Percentiles rank a stretch among this genome's conserved stretches.
These are phyloP conservation scores for Jasminum sambac DNA, from an alignment of 257 asterid species.

Conservation along the genomic window DNA sequence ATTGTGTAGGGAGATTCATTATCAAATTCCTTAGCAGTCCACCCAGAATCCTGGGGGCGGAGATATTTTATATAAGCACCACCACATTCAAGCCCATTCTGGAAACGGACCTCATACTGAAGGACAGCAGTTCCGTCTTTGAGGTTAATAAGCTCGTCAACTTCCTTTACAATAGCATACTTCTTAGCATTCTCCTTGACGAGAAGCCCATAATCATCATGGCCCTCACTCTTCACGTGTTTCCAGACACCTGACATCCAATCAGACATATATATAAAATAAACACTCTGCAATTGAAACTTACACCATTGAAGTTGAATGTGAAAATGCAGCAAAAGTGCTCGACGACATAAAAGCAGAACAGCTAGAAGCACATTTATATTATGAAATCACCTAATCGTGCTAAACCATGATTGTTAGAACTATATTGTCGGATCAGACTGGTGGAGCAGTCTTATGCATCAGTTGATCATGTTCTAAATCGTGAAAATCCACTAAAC, in stretches of 20 bases:
- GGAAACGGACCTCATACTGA: constrained; percentile 92
- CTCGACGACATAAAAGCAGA: neutral
- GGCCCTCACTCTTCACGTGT: constrained; percentile 85
- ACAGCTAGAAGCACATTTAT: neutral
- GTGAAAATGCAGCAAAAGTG: neutral
- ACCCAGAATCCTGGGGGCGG: constrained; percentile 87
- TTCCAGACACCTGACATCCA: constrained; percentile 79
- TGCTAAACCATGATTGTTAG: neutral
- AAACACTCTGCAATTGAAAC: neutral
- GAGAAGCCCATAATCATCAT: constrained; percentile 91
- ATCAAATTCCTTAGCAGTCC: constrained; percentile 79
- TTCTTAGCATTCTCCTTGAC: constrained; percentile 83
- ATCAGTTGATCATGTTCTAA: too few species aligned
- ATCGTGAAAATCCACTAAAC: too few species aligned
- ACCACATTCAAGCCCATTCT: constrained; percentile 93
- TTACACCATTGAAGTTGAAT: neutral
- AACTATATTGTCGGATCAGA: too few species aligned
- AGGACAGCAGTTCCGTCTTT: constrained; percentile 77
- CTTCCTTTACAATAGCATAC: constrained; percentile 80
- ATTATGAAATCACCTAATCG: neutral
- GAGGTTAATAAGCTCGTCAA: constrained; percentile 57
- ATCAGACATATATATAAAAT: neutral
- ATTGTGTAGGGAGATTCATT: constrained; percentile 90
- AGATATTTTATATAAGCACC: constrained; percentile 94
- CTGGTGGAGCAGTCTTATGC: too few species aligned